phyloP scores from a whole-genome alignment of 495 filamentous ascomycete species.

The Penicilliopsis zonata region DNA sequence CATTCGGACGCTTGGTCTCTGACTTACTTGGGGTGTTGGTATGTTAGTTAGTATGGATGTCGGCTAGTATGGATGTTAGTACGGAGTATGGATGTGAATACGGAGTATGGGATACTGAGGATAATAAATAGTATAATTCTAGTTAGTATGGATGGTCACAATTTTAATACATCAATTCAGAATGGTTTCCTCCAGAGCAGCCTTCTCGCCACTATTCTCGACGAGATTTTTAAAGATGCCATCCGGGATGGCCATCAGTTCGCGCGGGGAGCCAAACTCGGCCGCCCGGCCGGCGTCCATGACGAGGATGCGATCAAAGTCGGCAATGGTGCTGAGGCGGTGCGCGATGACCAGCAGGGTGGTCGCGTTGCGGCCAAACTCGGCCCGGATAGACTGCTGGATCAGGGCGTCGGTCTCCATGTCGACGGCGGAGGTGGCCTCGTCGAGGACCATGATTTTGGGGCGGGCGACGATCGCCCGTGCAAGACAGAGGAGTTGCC shows the following conservation, averaged over 20 bases:
- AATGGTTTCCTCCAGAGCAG: conserved; percentile 45
- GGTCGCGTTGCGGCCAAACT: conserved; percentile 55
- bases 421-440: conserved; percentile 82
- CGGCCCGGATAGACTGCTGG: conserved; percentile 68
- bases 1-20: conserved; percentile 95
- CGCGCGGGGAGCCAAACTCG: conserved; percentile 59
- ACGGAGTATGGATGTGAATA: no score
- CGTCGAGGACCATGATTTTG: conserved; percentile 80
- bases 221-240: conserved; percentile 63
- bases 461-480: conserved; percentile 72
- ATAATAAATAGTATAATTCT: no score
- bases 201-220: conserved; percentile 60
- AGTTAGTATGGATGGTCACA: no score
- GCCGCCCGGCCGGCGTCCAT: conserved; percentile 62
- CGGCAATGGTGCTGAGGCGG: conserved; percentile 71
- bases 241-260: conserved; percentile 46
- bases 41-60: no score
- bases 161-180: no score
- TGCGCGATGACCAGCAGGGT: conserved; percentile 85
- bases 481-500: conserved; percentile 80
- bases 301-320: conserved; percentile 78
- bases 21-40: no score
- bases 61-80: no score
- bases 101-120: no score
- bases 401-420: conserved; percentile 77